Base-by-base conservation (phyloP, 2,329 filamentous ascomycete species). In the Colletotrichum cordylinicola region DNA sequence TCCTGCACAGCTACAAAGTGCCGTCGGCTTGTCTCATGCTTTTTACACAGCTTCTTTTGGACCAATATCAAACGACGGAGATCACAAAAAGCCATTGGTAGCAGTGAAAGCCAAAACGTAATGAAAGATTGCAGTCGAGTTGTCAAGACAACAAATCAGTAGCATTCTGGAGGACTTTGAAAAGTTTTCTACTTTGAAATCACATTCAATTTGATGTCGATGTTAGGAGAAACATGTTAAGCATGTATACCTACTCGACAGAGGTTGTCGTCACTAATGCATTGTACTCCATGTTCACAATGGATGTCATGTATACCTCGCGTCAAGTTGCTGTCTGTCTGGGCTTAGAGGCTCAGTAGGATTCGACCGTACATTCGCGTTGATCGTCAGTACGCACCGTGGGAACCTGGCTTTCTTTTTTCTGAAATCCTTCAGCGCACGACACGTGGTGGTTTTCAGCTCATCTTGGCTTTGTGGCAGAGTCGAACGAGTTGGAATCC, bases 51-150 rank as follows among this genome's bases (percentile, higher is more conserved):
- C n/a, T 10, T 13, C n/a, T 21, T 12, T 2, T 13, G 1, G 6
- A 2, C 21, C 0, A 48, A 48, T 9, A 48, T 2, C 43, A 21
- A 6, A n/a, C 3, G 6, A 48, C 13, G 4, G 1, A 21, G 4
- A 48, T 5, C 0, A 21, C 0, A 21, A 48, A 0, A 6, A 48
- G 43, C n/a, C n/a, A 21, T 7, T 21, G 1, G n/a, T 21, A 48
- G n/a, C 1, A 48, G 39, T 1, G 16, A 21, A 48, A 21, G n/a
- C 43, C 3, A 2, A 13, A 21, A 21, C n/a, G 9, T 0, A 21
- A 4, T 3, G n/a, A 4, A 9, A 12, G 6, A 10, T 48, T 48
- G 9, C 0, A 1, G 16, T 43, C n/a, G 2, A 43, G 8, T 0
- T n/a, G 18, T 43, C 16, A 16, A 43, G 0, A 9, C 18, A 43